Evolutionary conservation across 192 early-diverging fungal species (phyloP).

Genomic region (Umbelopsis sp.): DNA sequence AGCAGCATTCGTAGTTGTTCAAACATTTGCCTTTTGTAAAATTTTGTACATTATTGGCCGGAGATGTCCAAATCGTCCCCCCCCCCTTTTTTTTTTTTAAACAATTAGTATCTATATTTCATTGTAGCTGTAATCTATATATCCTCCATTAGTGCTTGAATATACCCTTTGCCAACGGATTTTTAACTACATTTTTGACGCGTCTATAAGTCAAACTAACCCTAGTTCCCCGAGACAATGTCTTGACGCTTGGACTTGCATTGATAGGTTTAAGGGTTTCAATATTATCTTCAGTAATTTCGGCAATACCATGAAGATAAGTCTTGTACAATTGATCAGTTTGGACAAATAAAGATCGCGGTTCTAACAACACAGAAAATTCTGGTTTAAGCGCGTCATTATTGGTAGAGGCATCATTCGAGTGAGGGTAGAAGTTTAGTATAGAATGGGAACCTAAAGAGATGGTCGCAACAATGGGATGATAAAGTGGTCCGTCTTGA

Average conservation of each 20-base stretch:
- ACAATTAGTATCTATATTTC: background rate
- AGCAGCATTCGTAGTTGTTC: background rate
- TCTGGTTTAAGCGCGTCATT: conserved; percentile 25
- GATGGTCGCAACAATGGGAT: conserved; percentile 53
- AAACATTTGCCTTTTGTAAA: background rate
- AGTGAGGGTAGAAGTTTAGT: conserved; percentile 46
- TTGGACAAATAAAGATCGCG: conserved; percentile 46
- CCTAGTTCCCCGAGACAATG: background rate
- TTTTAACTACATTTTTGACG: conserved; percentile 12
- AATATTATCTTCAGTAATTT: conserved; percentile 34
- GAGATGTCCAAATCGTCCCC: background rate
- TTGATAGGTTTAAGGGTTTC: conserved; percentile 1
- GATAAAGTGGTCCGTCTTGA: conserved; percentile 54
- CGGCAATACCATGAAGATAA: conserved; percentile 52
- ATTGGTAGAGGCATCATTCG: background rate
- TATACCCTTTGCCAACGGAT: conserved; percentile 12
- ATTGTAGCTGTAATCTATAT: background rate
- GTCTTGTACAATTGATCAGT: conserved; percentile 44
- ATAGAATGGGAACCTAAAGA: conserved; percentile 49
- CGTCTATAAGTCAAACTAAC: conserved; percentile 28
- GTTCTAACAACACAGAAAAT: conserved; percentile 48
- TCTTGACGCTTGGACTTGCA: background rate
- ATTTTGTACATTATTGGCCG: conserved; percentile 16
- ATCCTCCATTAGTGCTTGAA: conserved; percentile 2
- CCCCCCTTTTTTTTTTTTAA: background rate